Percentiles rank a stretch among this genome's conserved stretches.
Conservation (phyloP, 768 basidiomycete genomes). For the Antrodiella citrinella region DNA sequence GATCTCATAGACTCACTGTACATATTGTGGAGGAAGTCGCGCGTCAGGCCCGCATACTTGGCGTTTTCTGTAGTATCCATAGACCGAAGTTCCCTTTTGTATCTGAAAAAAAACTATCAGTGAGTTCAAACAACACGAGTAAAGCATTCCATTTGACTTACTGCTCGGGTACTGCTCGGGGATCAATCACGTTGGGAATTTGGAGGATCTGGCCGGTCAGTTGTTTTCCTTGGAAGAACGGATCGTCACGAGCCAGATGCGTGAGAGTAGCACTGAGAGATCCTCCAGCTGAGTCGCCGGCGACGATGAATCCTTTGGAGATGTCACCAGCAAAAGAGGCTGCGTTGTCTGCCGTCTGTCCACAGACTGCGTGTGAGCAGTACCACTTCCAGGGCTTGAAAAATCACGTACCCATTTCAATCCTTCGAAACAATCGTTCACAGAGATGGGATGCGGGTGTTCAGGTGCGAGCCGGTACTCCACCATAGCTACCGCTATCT, state of each 20-base stretch:
- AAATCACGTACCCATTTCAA: background rate
- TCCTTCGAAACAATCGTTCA: background rate
- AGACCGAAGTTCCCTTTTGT: background rate
- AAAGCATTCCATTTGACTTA: slow-evolving; percentile 7
- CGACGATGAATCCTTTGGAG: slow-evolving; percentile 19
- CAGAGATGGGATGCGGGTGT: background rate
- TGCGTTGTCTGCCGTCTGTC: slow-evolving; percentile 8
- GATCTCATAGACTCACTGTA: too few relatives aligned
- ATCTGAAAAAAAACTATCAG: background rate
- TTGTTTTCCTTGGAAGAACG: slow-evolving; percentile 10
- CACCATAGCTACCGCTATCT: background rate
- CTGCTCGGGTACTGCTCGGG: slow-evolving; percentile 16
- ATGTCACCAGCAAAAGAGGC: slow-evolving; percentile 7
- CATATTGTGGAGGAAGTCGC: background rate
- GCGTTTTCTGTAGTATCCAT: background rate
- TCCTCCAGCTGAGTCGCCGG: slow-evolving; percentile 18
- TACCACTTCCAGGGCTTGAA: background rate
- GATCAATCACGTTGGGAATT: slow-evolving; percentile 14
- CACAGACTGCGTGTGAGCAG: background rate
- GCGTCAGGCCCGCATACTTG: background rate
- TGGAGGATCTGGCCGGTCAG: slow-evolving; percentile 19
- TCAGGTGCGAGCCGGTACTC: background rate
- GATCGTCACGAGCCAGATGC: slow-evolving; percentile 17
- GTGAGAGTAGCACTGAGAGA: slow-evolving; percentile 16
- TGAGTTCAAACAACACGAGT: background rate